Base-by-base conservation (phyloP, 108 stramenopile species). In the Chaetoceros tenuissimus region DNA sequence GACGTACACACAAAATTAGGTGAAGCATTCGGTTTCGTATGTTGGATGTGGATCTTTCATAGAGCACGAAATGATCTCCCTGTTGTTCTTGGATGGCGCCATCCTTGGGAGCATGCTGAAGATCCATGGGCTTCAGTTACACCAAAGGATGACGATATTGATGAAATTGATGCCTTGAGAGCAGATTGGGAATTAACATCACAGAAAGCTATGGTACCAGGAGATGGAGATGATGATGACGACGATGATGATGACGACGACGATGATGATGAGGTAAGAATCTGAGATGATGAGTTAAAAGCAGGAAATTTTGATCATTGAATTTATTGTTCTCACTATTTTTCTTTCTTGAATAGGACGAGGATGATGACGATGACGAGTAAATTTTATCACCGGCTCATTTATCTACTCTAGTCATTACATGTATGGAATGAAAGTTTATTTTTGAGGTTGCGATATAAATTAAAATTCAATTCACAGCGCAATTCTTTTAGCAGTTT, bases 1-100 rank as follows among this genome's bases (percentile, higher is more conserved):
- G 26, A 51, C 31, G 51, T 51, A n/a, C 69, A 71, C 55, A 48
- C 43, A 16, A 46, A 28, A 26, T 52, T 71, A 0, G 84, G 84
- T 16, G 88, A 90, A 74, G 67, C 66, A 16, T 80, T 84, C 31
- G 85, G 85, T 34, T 75, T 79, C 52, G 58, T 90, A 26, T 72
- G 71, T n/a, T 90, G 89, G 89, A 48, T 90, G 16, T 90, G 89
- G 89, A 59, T 90, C 23, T 90, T 90, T 54, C 76, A 84, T 68
- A 69, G 89, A 48, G 81, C 82, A 28, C 62, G 72, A 24, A 68
- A 81, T 30, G 89, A 90, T 57, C 64, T 78, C 18, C 74, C 82
- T 7, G 85, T 86, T 24, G 68, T 90, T 3, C 46, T 90, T 46
- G 89, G 89, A 48, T 78, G 55, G 52, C 73, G 76, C 48, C 85